Evolutionary conservation across 176 grass and related monocot genomes (phyloP).

Genomic region (Triticum aestivum): DNA sequence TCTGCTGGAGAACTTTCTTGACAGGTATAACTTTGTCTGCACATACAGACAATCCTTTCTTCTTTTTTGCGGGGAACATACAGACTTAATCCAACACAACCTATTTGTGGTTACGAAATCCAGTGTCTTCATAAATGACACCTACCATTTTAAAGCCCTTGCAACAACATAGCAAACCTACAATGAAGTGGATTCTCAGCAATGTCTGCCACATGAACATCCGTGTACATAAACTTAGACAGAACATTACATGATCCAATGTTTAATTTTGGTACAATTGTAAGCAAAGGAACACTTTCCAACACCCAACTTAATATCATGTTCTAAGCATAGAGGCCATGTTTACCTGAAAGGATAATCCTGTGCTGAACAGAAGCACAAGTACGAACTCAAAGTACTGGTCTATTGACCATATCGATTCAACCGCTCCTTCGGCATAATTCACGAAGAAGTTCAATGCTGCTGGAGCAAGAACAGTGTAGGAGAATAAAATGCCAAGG

Average conservation of each 20-base stretch:
- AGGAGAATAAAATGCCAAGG: conserved; percentile 90
- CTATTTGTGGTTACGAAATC: conserved; percentile 10
- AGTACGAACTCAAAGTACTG: conserved; percentile 98
- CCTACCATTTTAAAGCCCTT: not conserved
- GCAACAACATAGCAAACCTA: not conserved
- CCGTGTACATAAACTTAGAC: not conserved
- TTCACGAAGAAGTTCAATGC: conserved; percentile 97
- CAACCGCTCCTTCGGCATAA: conserved; percentile 95
- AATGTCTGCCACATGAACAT: not conserved
- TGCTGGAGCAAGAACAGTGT: conserved; percentile 77
- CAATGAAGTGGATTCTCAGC: not conserved
- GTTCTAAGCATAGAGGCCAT: not conserved
- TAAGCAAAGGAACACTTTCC: not conserved
- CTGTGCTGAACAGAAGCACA: conserved; percentile 95
- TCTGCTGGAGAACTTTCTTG: not conserved
- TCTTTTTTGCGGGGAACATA: not conserved
- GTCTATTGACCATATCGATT: conserved; percentile 95
- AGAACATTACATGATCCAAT: not conserved
- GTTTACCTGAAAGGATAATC: conserved; percentile 91
- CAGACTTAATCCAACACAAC: not conserved
- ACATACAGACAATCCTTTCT: not conserved
- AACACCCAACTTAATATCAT: not conserved
- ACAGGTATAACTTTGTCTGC: not conserved
- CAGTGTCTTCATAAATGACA: not conserved
- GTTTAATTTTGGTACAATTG: not conserved